Conservation (phyloP, 352 stramenopile genomes). For the Pythium dissimile region DNA sequence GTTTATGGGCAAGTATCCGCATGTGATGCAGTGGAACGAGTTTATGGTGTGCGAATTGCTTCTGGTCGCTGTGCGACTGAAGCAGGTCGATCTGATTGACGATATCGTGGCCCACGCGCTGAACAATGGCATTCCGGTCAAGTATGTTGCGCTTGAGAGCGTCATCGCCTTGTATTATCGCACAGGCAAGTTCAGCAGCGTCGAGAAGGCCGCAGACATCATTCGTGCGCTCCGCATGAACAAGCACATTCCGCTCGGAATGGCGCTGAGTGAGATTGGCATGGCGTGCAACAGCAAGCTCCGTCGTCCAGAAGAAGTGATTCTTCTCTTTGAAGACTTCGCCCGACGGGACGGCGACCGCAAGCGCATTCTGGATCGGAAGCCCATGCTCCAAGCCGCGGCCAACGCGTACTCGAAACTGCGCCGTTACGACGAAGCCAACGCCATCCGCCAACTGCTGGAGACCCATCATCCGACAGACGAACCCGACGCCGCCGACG, state of each 20-base stretch:
- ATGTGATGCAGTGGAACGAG: conserved; percentile 58
- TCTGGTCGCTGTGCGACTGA: conserved; percentile 43
- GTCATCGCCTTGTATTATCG: conserved; percentile 73
- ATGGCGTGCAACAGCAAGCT: conserved; percentile 67
- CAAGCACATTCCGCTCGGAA: conserved; percentile 69
- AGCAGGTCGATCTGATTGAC: conserved; percentile 54
- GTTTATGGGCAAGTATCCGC: conserved; percentile 45
- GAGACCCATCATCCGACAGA: conserved; percentile 29
- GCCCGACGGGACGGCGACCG: conserved; percentile 49
- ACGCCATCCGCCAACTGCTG: conserved; percentile 52
- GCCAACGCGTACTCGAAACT: conserved; percentile 49
- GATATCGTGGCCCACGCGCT: conserved; percentile 57
- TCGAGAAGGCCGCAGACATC: conserved; percentile 62
- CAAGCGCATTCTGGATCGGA: conserved; percentile 50
- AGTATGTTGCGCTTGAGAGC: conserved; percentile 70
- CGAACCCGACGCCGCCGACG: neutral
- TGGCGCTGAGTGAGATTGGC: conserved; percentile 68
- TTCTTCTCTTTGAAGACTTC: conserved; percentile 77
- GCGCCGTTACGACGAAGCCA: conserved; percentile 54
- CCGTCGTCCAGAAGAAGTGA: conserved; percentile 51
- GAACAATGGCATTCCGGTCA: conserved; percentile 62
- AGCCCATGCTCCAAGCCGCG: conserved; percentile 60
- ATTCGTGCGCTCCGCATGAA: conserved; percentile 64
- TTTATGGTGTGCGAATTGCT: conserved; percentile 67
- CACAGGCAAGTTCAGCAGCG: conserved; percentile 49